Conservation (phyloP, 2,329 filamentous ascomycete genomes). For the Hansfordia pulvinata region DNA sequence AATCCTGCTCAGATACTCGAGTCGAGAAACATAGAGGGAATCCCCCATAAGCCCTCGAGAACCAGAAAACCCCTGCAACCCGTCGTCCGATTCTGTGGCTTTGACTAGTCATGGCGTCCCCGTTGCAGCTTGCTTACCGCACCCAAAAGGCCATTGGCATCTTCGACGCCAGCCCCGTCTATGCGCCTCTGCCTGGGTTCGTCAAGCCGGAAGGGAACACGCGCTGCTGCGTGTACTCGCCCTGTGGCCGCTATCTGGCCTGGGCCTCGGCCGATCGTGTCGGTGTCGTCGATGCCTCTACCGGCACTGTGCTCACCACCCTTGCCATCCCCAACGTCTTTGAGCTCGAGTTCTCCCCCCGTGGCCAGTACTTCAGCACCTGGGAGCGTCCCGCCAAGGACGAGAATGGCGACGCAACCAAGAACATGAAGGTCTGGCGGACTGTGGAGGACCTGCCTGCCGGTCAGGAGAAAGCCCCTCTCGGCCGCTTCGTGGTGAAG, state of each 20-base stretch:
- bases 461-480: slow-evolving; percentile 52
- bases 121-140: slow-evolving; percentile 92
- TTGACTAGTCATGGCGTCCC: slow-evolving; percentile 87
- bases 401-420: slow-evolving; percentile 80
- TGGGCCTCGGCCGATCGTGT: slow-evolving; percentile 87
- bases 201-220: slow-evolving; percentile 81
- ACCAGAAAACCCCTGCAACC: too few relatives aligned
- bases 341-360: slow-evolving; percentile 87
- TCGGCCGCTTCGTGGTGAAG: slow-evolving; percentile 92
- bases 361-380: slow-evolving; percentile 85
- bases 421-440: slow-evolving; percentile 96
- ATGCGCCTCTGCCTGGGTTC: slow-evolving; percentile 75
- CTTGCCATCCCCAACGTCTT: slow-evolving; percentile 76
- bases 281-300: slow-evolving; percentile 68
- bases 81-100: slow-evolving; percentile 75
- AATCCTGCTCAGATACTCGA: too few relatives aligned
- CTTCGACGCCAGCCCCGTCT: slow-evolving; percentile 81
- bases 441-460: slow-evolving; percentile 57
- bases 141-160: slow-evolving; percentile 94
- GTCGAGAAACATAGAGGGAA: too few relatives aligned
- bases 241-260: slow-evolving; percentile 90
- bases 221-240: slow-evolving; percentile 89
- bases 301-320: slow-evolving; percentile 59
- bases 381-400: slow-evolving; percentile 94
- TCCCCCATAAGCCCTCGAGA: too few relatives aligned